Evolutionary conservation across 257 asterid genomes (phyloP).

Genomic region (Gentiana straminea): DNA sequence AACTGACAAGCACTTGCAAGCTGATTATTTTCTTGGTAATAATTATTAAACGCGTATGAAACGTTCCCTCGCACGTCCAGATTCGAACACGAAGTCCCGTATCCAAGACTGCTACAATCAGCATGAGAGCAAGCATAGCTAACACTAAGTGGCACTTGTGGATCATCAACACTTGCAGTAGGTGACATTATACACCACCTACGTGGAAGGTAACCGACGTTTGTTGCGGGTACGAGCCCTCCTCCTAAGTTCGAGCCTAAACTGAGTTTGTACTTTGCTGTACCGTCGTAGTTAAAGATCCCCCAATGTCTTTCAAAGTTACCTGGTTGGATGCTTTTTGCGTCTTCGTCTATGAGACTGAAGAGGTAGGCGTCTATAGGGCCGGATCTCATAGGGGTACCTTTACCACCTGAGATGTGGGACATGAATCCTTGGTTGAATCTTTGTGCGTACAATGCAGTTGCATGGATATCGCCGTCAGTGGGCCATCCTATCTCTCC

Average conservation of each 20-base stretch:
- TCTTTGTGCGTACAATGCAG: slow-evolving; percentile 11
- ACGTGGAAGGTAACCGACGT: slow-evolving; percentile 14
- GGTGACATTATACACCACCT: slow-evolving; percentile 18
- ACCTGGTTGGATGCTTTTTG: slow-evolving; percentile 18
- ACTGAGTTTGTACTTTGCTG: slow-evolving; percentile 19
- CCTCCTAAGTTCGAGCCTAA: slow-evolving; percentile 13
- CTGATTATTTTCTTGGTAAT: slow-evolving; percentile 14
- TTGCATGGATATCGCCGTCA: slow-evolving; percentile 16
- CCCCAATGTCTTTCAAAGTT: slow-evolving; percentile 29
- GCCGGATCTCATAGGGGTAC: slow-evolving; percentile 21
- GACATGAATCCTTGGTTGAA: slow-evolving; percentile 23
- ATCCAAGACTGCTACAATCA: slow-evolving; percentile 16
- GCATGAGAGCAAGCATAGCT: slow-evolving; percentile 14
- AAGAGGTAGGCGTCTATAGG: slow-evolving; percentile 19
- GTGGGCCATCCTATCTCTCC: slow-evolving; percentile 24
- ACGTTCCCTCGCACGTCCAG: slow-evolving; percentile 8
- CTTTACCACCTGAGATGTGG: slow-evolving; percentile 17
- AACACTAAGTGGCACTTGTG: slow-evolving; percentile 14
- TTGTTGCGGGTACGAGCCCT: slow-evolving; percentile 17
- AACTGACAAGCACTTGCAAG: slow-evolving; percentile 13
- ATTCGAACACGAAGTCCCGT: slow-evolving; percentile 11
- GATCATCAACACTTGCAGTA: slow-evolving; percentile 11
- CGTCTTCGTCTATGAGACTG: slow-evolving; percentile 25
- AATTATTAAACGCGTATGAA: slow-evolving; percentile 17
- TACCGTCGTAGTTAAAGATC: slow-evolving; percentile 16